phyloP scores from a whole-genome alignment of 1,284 basidiomycete species.

The Sanghuangporus sanghuang region DNA sequence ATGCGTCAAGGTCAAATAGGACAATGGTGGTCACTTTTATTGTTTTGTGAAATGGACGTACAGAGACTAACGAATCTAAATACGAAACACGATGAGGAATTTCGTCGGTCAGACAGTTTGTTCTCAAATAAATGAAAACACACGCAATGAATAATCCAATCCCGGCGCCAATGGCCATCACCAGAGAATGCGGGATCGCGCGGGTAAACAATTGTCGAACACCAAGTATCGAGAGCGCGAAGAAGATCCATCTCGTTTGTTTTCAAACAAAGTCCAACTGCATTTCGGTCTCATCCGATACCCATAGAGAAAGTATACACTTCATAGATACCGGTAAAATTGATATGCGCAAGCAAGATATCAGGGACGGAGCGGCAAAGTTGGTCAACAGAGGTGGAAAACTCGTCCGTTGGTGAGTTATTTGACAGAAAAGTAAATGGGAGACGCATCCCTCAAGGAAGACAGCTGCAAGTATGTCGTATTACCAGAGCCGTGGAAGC shows the following conservation, averaged over 20 bases:
- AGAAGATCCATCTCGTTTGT: slow-evolving; percentile 67
- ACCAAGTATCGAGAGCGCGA: slow-evolving; percentile 79
- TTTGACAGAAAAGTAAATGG: not conserved
- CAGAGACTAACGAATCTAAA: slow-evolving; percentile 55
- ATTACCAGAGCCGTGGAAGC: slow-evolving; percentile 72
- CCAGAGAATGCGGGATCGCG: slow-evolving; percentile 83
- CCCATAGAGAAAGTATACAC: too few species aligned
- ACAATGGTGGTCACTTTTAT: too few species aligned
- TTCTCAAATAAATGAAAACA: slow-evolving; percentile 17
- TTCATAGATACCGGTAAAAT: too few species aligned
- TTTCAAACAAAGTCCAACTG: not conserved
- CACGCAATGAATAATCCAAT: slow-evolving; percentile 82
- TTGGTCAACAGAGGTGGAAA: too few species aligned
- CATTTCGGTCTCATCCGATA: not conserved
- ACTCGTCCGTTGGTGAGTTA: not conserved
- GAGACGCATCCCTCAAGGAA: slow-evolving; percentile 73
- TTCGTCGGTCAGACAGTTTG: not conserved
- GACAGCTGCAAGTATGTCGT: slow-evolving; percentile 84
- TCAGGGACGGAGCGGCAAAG: too few species aligned
- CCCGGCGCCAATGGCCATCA: slow-evolving; percentile 80
- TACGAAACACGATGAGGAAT: not conserved
- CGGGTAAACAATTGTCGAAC: slow-evolving; percentile 89
- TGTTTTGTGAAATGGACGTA: slow-evolving; percentile 27
- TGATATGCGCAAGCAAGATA: too few species aligned
- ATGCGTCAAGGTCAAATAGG: not conserved